A percentile compares a stretch with the other conserved stretches of the same genome.
Conservation (phyloP, 805 yeast species). For the Candida insectalens region DNA sequence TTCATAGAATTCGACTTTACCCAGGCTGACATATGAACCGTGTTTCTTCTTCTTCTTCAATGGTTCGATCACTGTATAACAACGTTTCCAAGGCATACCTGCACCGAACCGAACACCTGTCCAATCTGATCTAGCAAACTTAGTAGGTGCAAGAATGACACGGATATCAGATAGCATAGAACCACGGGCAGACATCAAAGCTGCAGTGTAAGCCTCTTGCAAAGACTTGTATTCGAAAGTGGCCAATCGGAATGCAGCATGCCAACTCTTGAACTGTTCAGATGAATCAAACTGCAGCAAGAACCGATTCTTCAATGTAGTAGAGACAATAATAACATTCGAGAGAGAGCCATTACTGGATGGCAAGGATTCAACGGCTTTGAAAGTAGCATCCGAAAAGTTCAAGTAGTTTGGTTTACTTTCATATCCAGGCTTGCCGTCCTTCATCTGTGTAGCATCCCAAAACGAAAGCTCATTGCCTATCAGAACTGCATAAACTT, state of each 20-base stretch:
- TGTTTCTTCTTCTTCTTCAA: slow-evolving; percentile 39
- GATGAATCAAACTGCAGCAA: slow-evolving; percentile 66
- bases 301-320: slow-evolving; percentile 84
- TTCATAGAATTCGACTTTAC: slow-evolving; percentile 73
- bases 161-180: slow-evolving; percentile 78
- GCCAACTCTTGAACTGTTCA: slow-evolving; percentile 66
- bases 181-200: slow-evolving; percentile 86
- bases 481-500: slow-evolving; percentile 82
- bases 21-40: slow-evolving; percentile 25
- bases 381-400: slow-evolving; percentile 81
- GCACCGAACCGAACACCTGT: slow-evolving; percentile 89
- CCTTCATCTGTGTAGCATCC: slow-evolving; percentile 66
- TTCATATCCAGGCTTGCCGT: slow-evolving; percentile 28
- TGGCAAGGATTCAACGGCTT: slow-evolving; percentile 59
- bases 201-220: slow-evolving; percentile 96
- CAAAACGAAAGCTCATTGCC: slow-evolving; percentile 91
- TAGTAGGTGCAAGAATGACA: slow-evolving; percentile 74
- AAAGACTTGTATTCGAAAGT: slow-evolving; percentile 71
- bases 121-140: slow-evolving; percentile 89
- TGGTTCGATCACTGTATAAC: slow-evolving; percentile 84
- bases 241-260: slow-evolving; percentile 71
- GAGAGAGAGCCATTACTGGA: slow-evolving; percentile 55
- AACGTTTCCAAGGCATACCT: slow-evolving; percentile 96
- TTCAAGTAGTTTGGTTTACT: slow-evolving; percentile 72
- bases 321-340: slow-evolving; percentile 80